Conservation (phyloP, 1,139 yeast genomes). For the Wickerhamomyces sp. region DNA sequence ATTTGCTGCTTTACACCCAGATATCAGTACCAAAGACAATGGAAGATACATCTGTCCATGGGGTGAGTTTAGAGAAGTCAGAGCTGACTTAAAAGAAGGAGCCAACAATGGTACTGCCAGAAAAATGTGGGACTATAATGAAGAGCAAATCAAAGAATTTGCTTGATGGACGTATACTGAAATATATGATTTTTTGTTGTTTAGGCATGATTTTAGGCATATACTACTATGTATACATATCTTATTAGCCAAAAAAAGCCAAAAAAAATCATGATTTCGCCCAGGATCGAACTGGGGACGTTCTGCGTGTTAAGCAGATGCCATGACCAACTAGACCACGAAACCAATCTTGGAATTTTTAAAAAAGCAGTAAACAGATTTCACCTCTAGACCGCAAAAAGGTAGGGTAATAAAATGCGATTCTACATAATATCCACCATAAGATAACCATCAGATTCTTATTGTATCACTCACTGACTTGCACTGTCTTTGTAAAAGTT, state of each 20-base stretch:
- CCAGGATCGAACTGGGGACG: conserved; percentile 43
- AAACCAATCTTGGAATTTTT: conserved; percentile 42
- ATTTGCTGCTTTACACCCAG: conserved; percentile 37
- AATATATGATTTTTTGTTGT: no score
- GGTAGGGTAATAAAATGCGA: no score
- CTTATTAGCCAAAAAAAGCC: no score
- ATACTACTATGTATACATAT: no score
- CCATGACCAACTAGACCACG: conserved; percentile 99
- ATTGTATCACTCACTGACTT: no score
- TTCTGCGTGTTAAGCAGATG: conserved; percentile 99
- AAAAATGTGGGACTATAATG: conserved; percentile 29
- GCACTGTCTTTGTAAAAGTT: no score
- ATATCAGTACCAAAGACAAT: conserved; percentile 16
- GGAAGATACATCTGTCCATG: conserved; percentile 32
- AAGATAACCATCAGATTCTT: no score
- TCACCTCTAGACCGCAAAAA: no score
- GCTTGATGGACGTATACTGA: no score
- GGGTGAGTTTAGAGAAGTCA: conserved; percentile 27
- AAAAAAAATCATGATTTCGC: neutral
- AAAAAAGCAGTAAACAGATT: no score
- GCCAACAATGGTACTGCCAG: conserved; percentile 28
- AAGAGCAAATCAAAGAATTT: conserved; percentile 21
- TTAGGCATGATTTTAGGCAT: no score
- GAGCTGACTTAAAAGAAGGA: conserved; percentile 28
- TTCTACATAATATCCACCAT: no score